Evolutionary conservation across 2,329 filamentous ascomycete genomes (phyloP), one percentile per base, ranked within the genome.

Genomic region (Beauveria brongniartii): DNA sequence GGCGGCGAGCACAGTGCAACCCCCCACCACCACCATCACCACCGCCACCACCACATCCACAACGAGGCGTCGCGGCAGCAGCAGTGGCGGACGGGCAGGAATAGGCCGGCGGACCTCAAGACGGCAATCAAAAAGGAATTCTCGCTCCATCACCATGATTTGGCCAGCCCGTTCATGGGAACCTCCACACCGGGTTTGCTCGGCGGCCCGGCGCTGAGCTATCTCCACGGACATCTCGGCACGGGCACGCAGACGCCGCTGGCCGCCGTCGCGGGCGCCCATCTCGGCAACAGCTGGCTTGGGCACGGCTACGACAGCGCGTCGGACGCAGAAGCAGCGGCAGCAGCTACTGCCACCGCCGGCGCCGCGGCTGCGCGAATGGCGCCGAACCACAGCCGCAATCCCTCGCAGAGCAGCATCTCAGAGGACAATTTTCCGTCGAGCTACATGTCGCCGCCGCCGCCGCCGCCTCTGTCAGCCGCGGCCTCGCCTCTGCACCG

Each of bases 211-310:
- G 92, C 90, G 67, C 80, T 93, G 67, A 87, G 88, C 71, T 94
- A 93, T 73, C 93, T 94, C 69, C 90, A 92, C 71, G 85, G 88
- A 20, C 90, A 92, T 65, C 79, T 93, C 5, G 84, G 86, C 9
- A 90, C 88, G 53, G 90, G 90, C 28, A 86, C 88, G 14, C 87
- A 90, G 64, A 93, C 90, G 28, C 90, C 90, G 48, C 80, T 93
- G 34, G 90, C 90, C 7, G 89, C 90, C 55, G 87, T 92, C 54
- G 89, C 89, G 22, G 88, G 89, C 46, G 89, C 87, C 28, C 76
- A 77, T 51, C 67, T 74, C 51, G 70, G 71, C 28, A 73, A 69
- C 66, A 69, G 66, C 64, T 76, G 73, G 74, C 70, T 73, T 68
- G 70, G 68, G 59, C 64, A 63, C 44, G 41, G 55, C 55, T 46